Evolutionary conservation across 495 filamentous ascomycete species (phyloP), one percentile per base, ranked within the genome.

Genomic region (Astrocystis sublimbata): DNA sequence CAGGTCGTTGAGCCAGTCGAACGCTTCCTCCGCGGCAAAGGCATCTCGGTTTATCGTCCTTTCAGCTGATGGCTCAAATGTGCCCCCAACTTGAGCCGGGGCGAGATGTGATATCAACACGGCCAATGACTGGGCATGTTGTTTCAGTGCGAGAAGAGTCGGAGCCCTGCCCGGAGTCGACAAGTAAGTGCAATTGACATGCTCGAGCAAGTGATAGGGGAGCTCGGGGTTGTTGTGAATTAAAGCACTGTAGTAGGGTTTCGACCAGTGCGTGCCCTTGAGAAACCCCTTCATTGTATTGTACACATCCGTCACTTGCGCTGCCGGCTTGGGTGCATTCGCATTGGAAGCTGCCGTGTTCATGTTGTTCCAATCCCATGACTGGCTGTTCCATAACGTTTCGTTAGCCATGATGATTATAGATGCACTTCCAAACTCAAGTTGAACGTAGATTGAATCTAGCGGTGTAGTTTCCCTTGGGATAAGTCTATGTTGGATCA

Each of bases 81-180:
- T 53, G 12, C 54, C 47, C 33, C 56, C 63, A 47, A 35, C n/a
- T n/a, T 49, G 58, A 67, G 21, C 69, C 36, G 81, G 73, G 7
- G 67, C 75, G 36, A 84, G 61, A 13, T 71, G 58, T 12, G 75
- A 77, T 64, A 85, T 84, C 17, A 85, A 71, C 6, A 76, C 68
- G 51, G 74, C 73, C 15, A 85, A 72, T 7, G 79, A 77, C 51
- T 85, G 83, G 9, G 78, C 81, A 57, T 85, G 82, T 65, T 83
- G 80, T 67, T 85, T 85, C 19, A 85, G 69, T 9, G 78, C 75
- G 1, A 79, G 68, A 30, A 85, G 68, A 15, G 81, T 83, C 5
- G 82, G 83, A 9, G 80, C 63, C 7, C 70, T 55, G 15, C 75
- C 75, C 8, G 67, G 65, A 0, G 78, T 82, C 1, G 82, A 83